Base-by-base conservation (phyloP, 1,139 yeast genomes). In the Zygosaccharomyces sapae region DNA sequence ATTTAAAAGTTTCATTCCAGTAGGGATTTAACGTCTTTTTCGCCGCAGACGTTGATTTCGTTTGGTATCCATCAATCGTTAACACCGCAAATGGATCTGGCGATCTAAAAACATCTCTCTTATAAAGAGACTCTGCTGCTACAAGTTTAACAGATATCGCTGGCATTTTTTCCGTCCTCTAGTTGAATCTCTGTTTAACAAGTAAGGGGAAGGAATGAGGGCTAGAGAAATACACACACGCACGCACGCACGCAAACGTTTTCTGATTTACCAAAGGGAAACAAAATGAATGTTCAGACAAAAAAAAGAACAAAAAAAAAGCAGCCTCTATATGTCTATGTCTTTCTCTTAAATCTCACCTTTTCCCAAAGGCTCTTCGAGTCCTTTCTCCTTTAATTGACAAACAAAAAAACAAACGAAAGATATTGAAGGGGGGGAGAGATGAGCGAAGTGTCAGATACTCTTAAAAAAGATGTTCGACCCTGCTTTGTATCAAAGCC, bases 71-170 rank as follows among this genome's bases (percentile, higher is more conserved):
- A 66, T 92, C 98, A 13, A 94, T 94, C 5, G 97, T 92, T 56
- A 92, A 75, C 34, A 94, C 98, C 1, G 97, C 97, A 72, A 92
- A 92, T 5, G 98, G 98, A 67, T 92, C 98, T 1, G 98, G 98
- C 55, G 83, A 86, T 58, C 95, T 82, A 66, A 92, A 88, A 19
- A 94, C 90, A 68, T 92, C 99, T 56, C 99, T 77, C 69, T 92
- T 92, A 69, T 87, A 89, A 51, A 92, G 82, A 35, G 96, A 88
- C 68, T 94, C 98, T 7, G 97, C 97, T 33, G 97, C 97, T 50
- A 92, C 92, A 43, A 92, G 85, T 65, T 86, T 85, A 43, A 85
- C 90, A 45, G 77, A 78, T 58, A 85, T 63, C 7, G 62, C 49
- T 13, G 58, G 52, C 60, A 56, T 56, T 27, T 20, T 16, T 24